phyloP scores from a whole-genome alignment of 495 filamentous ascomycete species.

The Neurospora intermedia region DNA sequence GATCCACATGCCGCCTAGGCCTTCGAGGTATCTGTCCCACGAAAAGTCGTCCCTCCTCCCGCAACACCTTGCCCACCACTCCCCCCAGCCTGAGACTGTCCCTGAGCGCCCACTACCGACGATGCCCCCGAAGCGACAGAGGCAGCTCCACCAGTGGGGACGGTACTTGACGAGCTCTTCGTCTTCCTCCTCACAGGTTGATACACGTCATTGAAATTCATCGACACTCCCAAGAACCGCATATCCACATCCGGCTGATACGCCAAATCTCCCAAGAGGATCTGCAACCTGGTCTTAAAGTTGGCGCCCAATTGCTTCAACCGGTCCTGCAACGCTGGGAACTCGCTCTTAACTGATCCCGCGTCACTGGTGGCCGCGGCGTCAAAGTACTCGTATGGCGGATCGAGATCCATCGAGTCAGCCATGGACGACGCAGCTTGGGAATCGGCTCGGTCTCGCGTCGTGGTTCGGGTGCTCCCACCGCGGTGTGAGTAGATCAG shows the following conservation, averaged over 20 bases:
- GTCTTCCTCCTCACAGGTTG: conserved; percentile 54
- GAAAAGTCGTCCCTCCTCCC: neutral
- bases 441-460: neutral
- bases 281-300: conserved; percentile 65
- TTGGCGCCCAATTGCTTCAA: conserved; percentile 58
- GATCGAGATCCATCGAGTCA: conserved; percentile 10
- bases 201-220: conserved; percentile 99
- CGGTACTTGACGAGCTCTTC: conserved; percentile 16
- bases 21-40: neutral
- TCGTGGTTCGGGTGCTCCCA: neutral
- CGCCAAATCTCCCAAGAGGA: conserved; percentile 77
- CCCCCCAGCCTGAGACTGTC: neutral
- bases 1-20: neutral
- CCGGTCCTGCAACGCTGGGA: conserved; percentile 62
- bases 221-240: conserved; percentile 86
- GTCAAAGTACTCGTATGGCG: conserved; percentile 12
- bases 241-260: conserved; percentile 94
- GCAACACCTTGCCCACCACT: neutral
- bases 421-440: conserved; percentile 19
- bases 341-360: conserved; percentile 38
- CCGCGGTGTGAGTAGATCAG: neutral
- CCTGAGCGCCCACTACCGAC: neutral
- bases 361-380: conserved; percentile 20
- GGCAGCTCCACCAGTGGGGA: neutral
- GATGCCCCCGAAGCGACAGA: neutral